These are phyloP conservation scores for Erucastrum elatum DNA, from an alignment of 345 rosid genomes.

Conservation along the genomic window DNA sequence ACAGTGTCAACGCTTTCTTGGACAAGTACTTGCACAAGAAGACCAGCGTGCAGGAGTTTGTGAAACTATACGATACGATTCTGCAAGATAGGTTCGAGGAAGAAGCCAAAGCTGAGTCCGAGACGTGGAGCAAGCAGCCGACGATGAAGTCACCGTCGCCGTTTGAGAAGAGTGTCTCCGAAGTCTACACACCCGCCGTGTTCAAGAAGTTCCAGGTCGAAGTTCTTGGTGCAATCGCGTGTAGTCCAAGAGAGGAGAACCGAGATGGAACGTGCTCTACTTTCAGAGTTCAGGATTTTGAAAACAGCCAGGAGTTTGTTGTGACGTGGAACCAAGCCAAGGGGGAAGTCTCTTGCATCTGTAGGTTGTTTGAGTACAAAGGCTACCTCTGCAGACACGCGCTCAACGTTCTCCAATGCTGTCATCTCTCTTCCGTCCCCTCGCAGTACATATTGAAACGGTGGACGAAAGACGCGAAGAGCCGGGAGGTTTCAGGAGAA, in stretches of 20 bases:
- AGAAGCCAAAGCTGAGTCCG: constrained; percentile 71
- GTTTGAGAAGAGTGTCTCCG: constrained; percentile 65
- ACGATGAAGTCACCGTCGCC: constrained; percentile 69
- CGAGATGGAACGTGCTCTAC: constrained; percentile 47
- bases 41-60: constrained; percentile 57
- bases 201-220: constrained; percentile 67
- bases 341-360: constrained; percentile 57
- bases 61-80: constrained; percentile 54
- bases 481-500: constrained; percentile 43
- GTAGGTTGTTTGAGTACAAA: constrained; percentile 60
- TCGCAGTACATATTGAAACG: constrained; percentile 60
- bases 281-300: constrained; percentile 64
- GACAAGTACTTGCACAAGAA: constrained; percentile 70
- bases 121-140: constrained; percentile 64
- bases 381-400: constrained; percentile 74
- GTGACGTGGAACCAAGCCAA: constrained; percentile 56
- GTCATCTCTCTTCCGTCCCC: constrained; percentile 57
- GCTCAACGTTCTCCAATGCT: constrained; percentile 63
- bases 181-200: constrained; percentile 59
- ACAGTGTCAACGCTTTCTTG: constrained; percentile 57
- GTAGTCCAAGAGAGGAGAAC: constrained; percentile 60
- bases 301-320: constrained; percentile 52
- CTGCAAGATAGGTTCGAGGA: constrained; percentile 65
- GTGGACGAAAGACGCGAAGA: constrained; percentile 71
- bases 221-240: constrained; percentile 66